Conservation (phyloP, 1,284 basidiomycete genomes). For the Cerioporus squamosus region DNA sequence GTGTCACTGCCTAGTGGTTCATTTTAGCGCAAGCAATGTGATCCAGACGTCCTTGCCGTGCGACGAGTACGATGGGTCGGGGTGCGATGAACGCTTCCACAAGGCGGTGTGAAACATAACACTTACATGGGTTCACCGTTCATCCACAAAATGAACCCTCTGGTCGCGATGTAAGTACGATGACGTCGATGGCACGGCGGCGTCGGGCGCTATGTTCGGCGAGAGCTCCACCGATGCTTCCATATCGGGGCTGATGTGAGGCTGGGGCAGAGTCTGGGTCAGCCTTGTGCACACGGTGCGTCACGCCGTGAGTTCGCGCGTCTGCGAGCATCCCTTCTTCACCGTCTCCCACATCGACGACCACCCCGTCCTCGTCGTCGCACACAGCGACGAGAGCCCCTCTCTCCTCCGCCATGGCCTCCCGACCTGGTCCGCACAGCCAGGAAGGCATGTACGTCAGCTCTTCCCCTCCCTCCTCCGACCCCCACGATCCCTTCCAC, state of each 20-base stretch:
- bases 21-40: no score
- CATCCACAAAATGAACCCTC: no score
- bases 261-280: not conserved
- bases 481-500: constrained; percentile 59
- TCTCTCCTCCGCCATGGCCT: constrained; percentile 29
- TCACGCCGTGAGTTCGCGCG: not conserved
- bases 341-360: constrained; percentile 4
- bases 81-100: no score
- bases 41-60: no score
- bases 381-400: constrained; percentile 24
- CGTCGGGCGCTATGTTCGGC: no score
- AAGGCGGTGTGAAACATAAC: no score
- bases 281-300: no score
- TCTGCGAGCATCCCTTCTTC: constrained; percentile 3
- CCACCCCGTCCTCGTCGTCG: constrained; percentile 7
- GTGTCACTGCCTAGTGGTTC: no score
- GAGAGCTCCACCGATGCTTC: not conserved
- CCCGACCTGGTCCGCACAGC: constrained; percentile 33
- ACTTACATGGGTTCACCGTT: no score
- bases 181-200: not conserved
- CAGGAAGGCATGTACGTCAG: constrained; percentile 40
- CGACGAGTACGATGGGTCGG: no score
- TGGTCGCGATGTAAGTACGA: no score
- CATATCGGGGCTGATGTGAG: not conserved
- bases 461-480: constrained; percentile 36